Base-by-base conservation (phyloP, 1,139 yeast genomes). In the Hansenula anomala region DNA sequence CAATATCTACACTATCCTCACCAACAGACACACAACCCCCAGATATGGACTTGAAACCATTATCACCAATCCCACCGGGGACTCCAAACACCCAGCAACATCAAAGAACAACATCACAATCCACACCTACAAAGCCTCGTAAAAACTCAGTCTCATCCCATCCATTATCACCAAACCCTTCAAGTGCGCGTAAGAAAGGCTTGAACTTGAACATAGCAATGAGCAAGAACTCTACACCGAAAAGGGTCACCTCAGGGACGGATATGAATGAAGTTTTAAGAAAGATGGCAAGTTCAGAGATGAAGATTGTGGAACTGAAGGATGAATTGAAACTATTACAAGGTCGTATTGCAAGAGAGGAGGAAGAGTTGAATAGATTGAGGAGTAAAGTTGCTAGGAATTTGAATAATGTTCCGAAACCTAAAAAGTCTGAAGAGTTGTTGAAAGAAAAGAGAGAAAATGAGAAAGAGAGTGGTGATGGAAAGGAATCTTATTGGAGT, bases 211-310 rank as follows among this genome's bases (percentile, higher is more conserved):
- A 47, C n/a, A 22, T 48, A 28, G 33, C 46, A 8, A 41, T 44
- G 16, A 43, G 41, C 17, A 36, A 38, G 14, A 28, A 36, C n/a
- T 33, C 34, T 16, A 15, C 44, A 5, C 25, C 34, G 15, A 15
- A 20, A n/a, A n/a, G n/a, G n/a, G n/a, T n/a, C n/a, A n/a, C n/a
- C n/a, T n/a, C n/a, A n/a, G n/a, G n/a, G n/a, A n/a, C n/a, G n/a
- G 73, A 66, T 16, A 63, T 78, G 11, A 78, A 75, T 41, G 78
- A 74, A n/a, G 78, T 77, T 42, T 60, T 80, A 35, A 59, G 84
- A 41, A 56, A 72, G 13, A 59, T 80, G 39, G 86, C 86, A 0
- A 58, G 76, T 28, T 79, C 77, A 49, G 87, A 80, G 52, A 77
- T 78, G 82, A 64, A 69, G 17, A 64, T 77, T 24, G 75, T 78